A percentile compares a stretch with the other conserved stretches of the same genome.
These are phyloP conservation scores for Talaromyces sp. DNA, from an alignment of 2,329 filamentous ascomycete species.

Conservation along the genomic window DNA sequence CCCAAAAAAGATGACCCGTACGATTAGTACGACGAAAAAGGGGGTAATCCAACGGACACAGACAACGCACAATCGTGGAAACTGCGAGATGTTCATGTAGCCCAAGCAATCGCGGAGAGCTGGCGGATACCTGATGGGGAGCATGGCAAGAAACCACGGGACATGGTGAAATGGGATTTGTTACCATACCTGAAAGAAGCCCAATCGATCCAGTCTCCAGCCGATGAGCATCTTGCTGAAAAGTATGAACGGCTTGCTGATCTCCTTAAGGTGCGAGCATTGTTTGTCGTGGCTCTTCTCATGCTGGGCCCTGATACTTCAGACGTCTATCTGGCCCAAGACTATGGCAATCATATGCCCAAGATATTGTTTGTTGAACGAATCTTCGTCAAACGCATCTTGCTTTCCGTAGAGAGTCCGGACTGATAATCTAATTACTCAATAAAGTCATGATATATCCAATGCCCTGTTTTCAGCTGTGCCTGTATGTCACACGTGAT, in stretches of 20 bases:
- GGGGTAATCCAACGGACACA: neutral
- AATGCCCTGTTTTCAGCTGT: neutral
- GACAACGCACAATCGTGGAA: neutral
- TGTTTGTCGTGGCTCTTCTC: neutral
- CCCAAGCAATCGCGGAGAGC: neutral
- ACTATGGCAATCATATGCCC: neutral
- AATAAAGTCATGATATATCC: neutral
- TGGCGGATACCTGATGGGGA: neutral
- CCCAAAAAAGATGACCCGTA: neutral
- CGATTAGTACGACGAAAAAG: neutral
- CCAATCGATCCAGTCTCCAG: neutral
- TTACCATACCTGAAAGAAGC: neutral
- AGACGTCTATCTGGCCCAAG: neutral
- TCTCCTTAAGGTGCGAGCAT: neutral
- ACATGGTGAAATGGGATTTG: neutral
- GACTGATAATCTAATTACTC: neutral
- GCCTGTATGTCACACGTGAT: neutral
- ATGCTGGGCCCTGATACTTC: neutral
- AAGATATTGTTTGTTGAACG: neutral
- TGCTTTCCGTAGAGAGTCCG: neutral
- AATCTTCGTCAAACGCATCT: neutral
- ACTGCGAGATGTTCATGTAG: neutral
- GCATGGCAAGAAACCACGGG: neutral
- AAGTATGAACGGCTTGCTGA: neutral
- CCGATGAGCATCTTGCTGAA: neutral